A percentile compares a stretch with the other conserved stretches of the same genome.
These are phyloP conservation scores for Triticum timopheevii DNA, from an alignment of 176 grass and related monocot genomes.

Conservation along the genomic window DNA sequence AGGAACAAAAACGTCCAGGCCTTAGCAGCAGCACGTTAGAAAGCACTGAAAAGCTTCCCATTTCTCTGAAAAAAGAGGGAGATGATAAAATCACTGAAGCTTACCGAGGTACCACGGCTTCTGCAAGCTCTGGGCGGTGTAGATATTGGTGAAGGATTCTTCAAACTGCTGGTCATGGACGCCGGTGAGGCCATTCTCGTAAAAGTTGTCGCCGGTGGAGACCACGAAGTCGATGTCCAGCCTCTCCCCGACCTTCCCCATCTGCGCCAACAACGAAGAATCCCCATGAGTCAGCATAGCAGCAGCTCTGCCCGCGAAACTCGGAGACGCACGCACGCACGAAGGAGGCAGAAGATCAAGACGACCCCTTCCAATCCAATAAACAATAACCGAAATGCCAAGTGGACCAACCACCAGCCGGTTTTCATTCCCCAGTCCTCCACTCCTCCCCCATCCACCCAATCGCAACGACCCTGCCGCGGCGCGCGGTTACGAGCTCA, in stretches of 20 bases:
- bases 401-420: not conserved
- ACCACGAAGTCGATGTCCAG: constrained; percentile 88
- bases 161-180: constrained; percentile 61
- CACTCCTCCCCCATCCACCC: not conserved
- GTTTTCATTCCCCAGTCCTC: not conserved
- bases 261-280: constrained; percentile 29
- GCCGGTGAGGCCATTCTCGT: constrained; percentile 56
- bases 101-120: constrained; percentile 80
- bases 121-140: constrained; percentile 70
- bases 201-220: constrained; percentile 90
- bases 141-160: constrained; percentile 67
- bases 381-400: not conserved
- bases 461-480: not conserved
- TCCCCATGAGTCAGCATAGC: not conserved
- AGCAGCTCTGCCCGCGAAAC: not conserved
- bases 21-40: not conserved
- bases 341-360: not conserved
- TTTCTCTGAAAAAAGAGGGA: not conserved
- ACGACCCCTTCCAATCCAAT: too few species aligned
- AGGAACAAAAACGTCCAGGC: too few species aligned
- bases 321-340: not conserved
- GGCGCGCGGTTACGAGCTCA: not conserved
- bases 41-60: too few species aligned
- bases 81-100: not conserved
- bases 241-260: constrained; percentile 62